Evolutionary conservation across 805 yeast genomes (phyloP).

Genomic region (Candida ovalis): DNA sequence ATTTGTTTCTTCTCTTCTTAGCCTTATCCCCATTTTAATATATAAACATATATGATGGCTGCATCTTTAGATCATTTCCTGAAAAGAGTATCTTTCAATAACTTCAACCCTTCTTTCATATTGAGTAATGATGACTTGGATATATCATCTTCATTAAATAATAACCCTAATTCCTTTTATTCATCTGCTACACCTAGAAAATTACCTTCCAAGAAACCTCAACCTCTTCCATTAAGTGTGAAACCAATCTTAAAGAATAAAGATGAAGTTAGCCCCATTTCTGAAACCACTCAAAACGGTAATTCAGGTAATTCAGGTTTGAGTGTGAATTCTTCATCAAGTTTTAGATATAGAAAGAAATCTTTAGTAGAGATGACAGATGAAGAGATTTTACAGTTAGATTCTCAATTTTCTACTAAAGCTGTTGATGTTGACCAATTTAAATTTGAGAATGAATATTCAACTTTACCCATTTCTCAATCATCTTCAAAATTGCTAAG

Average conservation of each 20-base stretch:
- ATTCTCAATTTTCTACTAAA: slow-evolving; percentile 45
- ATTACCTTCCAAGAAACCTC: neutral
- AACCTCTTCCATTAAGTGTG: neutral
- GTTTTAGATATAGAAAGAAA: slow-evolving; percentile 32
- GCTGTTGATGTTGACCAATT: slow-evolving; percentile 39
- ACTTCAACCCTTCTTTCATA: slow-evolving; percentile 5
- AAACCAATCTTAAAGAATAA: slow-evolving; percentile 16
- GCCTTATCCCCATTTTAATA: neutral
- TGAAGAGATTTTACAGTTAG: slow-evolving; percentile 51
- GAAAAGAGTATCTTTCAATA: slow-evolving; percentile 12
- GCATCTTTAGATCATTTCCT: slow-evolving; percentile 2
- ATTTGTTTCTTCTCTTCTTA: neutral
- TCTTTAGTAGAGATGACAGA: slow-evolving; percentile 49
- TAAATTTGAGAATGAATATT: slow-evolving; percentile 40
- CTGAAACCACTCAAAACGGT: slow-evolving; percentile 2
- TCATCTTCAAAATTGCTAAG: slow-evolving; percentile 15
- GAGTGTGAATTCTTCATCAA: slow-evolving; percentile 2
- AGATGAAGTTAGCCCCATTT: slow-evolving; percentile 4
- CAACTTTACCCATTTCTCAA: slow-evolving; percentile 19
- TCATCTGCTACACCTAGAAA: neutral
- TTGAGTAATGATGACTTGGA: neutral
- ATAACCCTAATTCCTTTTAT: neutral
- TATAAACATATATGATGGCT: slow-evolving; percentile 1
- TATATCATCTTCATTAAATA: neutral
- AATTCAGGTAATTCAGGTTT: neutral